Evolutionary conservation across 805 yeast species (phyloP), one percentile per base, ranked within the genome.

Genomic region (Candida ascalaphidarum): DNA sequence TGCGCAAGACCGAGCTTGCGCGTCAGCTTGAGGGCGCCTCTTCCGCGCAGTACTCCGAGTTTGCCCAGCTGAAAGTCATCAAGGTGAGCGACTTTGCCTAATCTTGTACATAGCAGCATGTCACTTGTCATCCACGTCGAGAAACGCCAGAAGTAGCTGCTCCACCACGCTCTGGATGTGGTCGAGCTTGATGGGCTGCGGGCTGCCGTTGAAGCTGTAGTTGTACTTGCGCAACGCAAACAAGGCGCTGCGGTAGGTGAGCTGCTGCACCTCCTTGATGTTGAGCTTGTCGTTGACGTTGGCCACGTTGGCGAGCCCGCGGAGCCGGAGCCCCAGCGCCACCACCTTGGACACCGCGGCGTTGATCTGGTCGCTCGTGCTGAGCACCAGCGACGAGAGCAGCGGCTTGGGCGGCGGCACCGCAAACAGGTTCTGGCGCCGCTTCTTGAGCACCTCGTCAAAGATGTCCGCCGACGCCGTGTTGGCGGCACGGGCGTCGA

Each of bases 131-230:
- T 43, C 56, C 10, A 52, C 40, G 38, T 62, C 68, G 7, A 62
- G 50, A 38, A 48, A 62, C 3, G 53, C 43, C 33, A 50, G 57
- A 20, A 63, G 42, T 20, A 63, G 40, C 22, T 50, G 51, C 35
- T 63, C 69, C 11, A 63, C 64, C 9, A 55, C 54, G 27, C 50
- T 58, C 38, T 62, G 67, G 7, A 63, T 38, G 17, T 56, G 58
- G 31, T 36, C 46, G 13, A 60, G 29, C 19, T 41, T 39, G 10
- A 57, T 34, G 25, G 17, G 22, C 26, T 9, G 34, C 21, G 6
- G 17, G 14, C 20, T 26, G 12, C 32, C 31, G 28, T 44, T 44
- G 32, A 55, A 55, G 17, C 35, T 43, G 40, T 54, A 54, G 29
- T 48, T 49, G 34, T 43, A 49, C 37, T 63, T 63, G 25, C 68